A percentile compares a stretch with the other conserved stretches of the same genome.
phyloP scores from a whole-genome alignment of 192 early-diverging fungal genomes.

The Podila clonocystis region DNA sequence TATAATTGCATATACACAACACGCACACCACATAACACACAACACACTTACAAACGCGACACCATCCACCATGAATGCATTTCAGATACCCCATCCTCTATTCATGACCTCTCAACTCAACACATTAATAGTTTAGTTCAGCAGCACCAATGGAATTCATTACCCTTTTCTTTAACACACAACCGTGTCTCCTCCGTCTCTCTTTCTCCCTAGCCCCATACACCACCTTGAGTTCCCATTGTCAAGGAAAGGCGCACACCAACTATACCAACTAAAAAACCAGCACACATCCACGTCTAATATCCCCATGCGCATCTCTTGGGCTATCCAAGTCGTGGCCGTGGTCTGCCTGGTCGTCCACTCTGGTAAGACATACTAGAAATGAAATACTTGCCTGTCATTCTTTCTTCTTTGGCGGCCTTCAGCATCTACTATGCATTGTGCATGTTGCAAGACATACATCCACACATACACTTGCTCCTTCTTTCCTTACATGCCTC shows the following conservation, averaged over 20 bases:
- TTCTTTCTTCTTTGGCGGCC: background rate
- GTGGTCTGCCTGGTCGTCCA: slow-evolving; percentile 44
- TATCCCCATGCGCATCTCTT: slow-evolving; percentile 42
- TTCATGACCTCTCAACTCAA: too few species aligned
- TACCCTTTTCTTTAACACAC: too few species aligned
- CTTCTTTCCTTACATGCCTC: too few species aligned
- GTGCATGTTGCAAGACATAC: too few species aligned
- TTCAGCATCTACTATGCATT: background rate
- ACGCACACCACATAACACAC: too few species aligned
- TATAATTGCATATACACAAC: background rate
- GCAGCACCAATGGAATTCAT: too few species aligned
- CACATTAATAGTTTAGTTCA: too few species aligned
- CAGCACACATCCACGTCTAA: background rate
- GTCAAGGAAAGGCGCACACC: background rate
- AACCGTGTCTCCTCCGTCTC: too few species aligned
- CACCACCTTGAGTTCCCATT: background rate
- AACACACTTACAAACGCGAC: too few species aligned
- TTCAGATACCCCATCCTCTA: too few species aligned
- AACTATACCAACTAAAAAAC: background rate
- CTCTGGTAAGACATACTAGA: slow-evolving; percentile 16
- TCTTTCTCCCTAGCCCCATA: background rate
- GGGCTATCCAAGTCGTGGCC: slow-evolving; percentile 44
- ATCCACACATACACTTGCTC: too few species aligned
- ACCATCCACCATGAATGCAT: too few species aligned
- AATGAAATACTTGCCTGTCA: background rate